Evolutionary conservation across 768 basidiomycete genomes (phyloP).

Genomic region (Leccinum variicolor): DNA sequence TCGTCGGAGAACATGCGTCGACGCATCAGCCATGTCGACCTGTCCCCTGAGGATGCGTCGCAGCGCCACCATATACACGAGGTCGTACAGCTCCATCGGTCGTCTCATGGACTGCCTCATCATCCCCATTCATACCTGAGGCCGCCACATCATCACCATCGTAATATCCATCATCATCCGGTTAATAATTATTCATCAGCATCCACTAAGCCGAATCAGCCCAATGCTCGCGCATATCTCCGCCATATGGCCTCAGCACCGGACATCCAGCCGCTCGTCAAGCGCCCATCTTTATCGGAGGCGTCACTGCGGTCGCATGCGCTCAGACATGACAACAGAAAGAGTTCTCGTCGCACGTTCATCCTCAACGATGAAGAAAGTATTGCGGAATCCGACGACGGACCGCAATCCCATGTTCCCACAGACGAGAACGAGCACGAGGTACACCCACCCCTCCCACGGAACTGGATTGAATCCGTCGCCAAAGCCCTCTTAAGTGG

Average conservation of each 20-base stretch:
- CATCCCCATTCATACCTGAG: slow-evolving; percentile 17
- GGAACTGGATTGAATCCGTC: slow-evolving; percentile 71
- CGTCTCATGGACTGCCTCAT: slow-evolving; percentile 23
- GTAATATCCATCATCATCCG: slow-evolving; percentile 15
- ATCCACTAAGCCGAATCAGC: slow-evolving; percentile 24
- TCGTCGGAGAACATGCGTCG: slow-evolving; percentile 23
- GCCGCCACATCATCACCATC: slow-evolving; percentile 21
- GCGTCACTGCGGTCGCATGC: slow-evolving; percentile 33
- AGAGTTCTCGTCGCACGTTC: slow-evolving; percentile 29
- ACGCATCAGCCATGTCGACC: slow-evolving; percentile 8
- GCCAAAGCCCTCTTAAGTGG: slow-evolving; percentile 61
- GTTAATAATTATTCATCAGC: slow-evolving; percentile 23
- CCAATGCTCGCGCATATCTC: slow-evolving; percentile 63
- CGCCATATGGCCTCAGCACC: slow-evolving; percentile 71
- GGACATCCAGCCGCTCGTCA: slow-evolving; percentile 36
- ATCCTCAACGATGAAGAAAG: slow-evolving; percentile 33
- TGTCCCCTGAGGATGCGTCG: slow-evolving; percentile 7
- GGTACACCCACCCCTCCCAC: slow-evolving; percentile 52
- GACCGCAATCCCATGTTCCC: slow-evolving; percentile 23
- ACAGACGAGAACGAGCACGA: slow-evolving; percentile 32
- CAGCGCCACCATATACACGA: slow-evolving; percentile 9
- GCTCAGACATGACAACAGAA: slow-evolving; percentile 19
- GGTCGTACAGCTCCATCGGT: slow-evolving; percentile 18
- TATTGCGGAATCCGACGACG: slow-evolving; percentile 20
- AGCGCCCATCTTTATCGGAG: slow-evolving; percentile 32